Evolutionary conservation across 2,329 filamentous ascomycete species (phyloP), one percentile per base, ranked within the genome.

Genomic region (Fusarium pseudocircinatum): DNA sequence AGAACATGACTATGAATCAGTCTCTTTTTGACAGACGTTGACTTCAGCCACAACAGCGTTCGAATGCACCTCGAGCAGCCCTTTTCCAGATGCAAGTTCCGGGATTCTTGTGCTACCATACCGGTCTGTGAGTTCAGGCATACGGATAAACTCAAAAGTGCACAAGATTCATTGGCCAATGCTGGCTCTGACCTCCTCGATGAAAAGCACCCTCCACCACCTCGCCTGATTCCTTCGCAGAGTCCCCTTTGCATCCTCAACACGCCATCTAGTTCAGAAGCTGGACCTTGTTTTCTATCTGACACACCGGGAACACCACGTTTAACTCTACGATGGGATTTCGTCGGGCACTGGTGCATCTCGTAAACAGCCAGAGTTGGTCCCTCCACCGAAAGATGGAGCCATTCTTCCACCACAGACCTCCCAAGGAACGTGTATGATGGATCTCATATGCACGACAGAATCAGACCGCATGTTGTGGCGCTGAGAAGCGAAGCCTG

Each of bases 401-500:
- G 67, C 67, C 65, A 65, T 63, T 72, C 67, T 67, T 63, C 44
- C 46, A 57, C 58, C 53, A 73, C 60, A 60, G 70, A 63, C 71
- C 67, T 59, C 42, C 32, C 11, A 46, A 37, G n/a, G 62, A 59
- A 60, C 60, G 53, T 63, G 53, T 63, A 68, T 43, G 36, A 64
- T 69, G 46, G 34, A 60, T 69, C 30, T 52, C 18, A 37, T 43
- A 64, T 60, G 54, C 56, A 65, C 54, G 61, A 67, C 62, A 69
- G 58, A 59, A 50, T 36, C 42, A 59, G 28, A 56, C 60, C 58
- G 42, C 26, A 49, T 60, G 60, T 66, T 63, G 52, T 59, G 70
- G 73, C 70, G 59, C 52, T 50, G 63, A 60, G 60, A 67, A 74
- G 66, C 63, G 39, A 70, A 72, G 65, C 53, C 63, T 73, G 71